These are phyloP conservation scores for Neurospora tetrasperma DNA, from an alignment of 495 filamentous ascomycete species.

Conservation along the genomic window DNA sequence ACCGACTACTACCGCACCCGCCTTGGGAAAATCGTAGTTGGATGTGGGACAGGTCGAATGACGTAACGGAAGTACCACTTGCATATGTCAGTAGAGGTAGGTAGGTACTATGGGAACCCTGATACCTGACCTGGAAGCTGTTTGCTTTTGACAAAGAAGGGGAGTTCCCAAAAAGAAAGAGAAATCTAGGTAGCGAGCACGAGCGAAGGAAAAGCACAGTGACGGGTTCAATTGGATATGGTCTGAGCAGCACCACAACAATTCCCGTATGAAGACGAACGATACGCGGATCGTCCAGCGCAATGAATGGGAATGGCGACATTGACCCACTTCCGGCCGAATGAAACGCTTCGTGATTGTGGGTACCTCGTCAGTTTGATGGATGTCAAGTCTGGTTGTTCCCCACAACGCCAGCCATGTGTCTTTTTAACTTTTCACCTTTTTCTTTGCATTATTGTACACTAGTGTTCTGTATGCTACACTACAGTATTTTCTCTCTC, in stretches of 20 bases:
- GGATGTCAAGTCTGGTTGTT: not conserved
- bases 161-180: not conserved
- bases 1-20: not conserved
- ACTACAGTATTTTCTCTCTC: not conserved
- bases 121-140: not conserved
- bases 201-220: not conserved
- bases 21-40: not conserved
- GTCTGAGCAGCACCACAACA: not conserved
- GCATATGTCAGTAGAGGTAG: no score
- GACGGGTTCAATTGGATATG: not conserved
- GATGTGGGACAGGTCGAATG: not conserved
- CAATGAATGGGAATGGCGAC: not conserved
- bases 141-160: not conserved
- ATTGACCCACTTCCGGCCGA: not conserved
- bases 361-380: not conserved
- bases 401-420: not conserved
- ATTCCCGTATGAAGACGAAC: not conserved
- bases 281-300: not conserved
- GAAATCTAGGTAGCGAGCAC: not conserved
- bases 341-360: not conserved
- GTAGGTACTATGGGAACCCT: not conserved
- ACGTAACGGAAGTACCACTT: no score
- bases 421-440: no score
- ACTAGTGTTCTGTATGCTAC: no score
- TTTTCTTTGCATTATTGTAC: no score